These are phyloP conservation scores for Phytophthora quininea DNA, from an alignment of 352 stramenopile genomes.

Conservation along the genomic window DNA sequence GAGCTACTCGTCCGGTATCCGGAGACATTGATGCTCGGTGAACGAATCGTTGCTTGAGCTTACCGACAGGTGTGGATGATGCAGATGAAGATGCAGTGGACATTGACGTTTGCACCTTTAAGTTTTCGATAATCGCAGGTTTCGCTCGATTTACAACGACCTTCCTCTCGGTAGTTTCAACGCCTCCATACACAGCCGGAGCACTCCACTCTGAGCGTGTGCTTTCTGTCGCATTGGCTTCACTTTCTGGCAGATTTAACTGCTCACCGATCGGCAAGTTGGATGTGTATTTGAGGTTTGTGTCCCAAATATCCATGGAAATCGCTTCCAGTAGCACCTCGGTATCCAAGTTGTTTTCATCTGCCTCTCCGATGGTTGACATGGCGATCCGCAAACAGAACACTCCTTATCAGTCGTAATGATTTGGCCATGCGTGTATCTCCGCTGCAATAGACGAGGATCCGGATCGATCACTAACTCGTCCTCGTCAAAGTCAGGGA, in stretches of 20 bases:
- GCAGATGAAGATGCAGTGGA: slow-evolving; percentile 17
- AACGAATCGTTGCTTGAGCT: slow-evolving; percentile 31
- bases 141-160: slow-evolving; percentile 10
- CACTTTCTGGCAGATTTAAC: slow-evolving; percentile 55
- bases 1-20: slow-evolving; percentile 49
- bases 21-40: slow-evolving; percentile 58
- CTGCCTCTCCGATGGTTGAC: slow-evolving; percentile 65
- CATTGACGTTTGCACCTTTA: slow-evolving; percentile 28
- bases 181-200: background rate
- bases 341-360: slow-evolving; percentile 64
- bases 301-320: slow-evolving; percentile 87
- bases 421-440: slow-evolving; percentile 41
- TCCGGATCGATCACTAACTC: slow-evolving; percentile 73
- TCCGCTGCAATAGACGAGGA: slow-evolving; percentile 36
- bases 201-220: slow-evolving; percentile 1
- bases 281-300: slow-evolving; percentile 83
- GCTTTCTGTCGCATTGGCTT: slow-evolving; percentile 15
- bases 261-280: slow-evolving; percentile 76
- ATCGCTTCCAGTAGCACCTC: slow-evolving; percentile 88
- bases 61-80: slow-evolving; percentile 25
- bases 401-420: slow-evolving; percentile 53
- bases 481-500: slow-evolving; percentile 54
- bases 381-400: slow-evolving; percentile 83
- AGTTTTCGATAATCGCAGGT: slow-evolving; percentile 20
- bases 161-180: slow-evolving; percentile 3